Percentiles rank a stretch among this genome's conserved stretches.
Evolutionary conservation across 2,329 filamentous ascomycete genomes (phyloP).

Genomic region (Epichloe festucae): DNA sequence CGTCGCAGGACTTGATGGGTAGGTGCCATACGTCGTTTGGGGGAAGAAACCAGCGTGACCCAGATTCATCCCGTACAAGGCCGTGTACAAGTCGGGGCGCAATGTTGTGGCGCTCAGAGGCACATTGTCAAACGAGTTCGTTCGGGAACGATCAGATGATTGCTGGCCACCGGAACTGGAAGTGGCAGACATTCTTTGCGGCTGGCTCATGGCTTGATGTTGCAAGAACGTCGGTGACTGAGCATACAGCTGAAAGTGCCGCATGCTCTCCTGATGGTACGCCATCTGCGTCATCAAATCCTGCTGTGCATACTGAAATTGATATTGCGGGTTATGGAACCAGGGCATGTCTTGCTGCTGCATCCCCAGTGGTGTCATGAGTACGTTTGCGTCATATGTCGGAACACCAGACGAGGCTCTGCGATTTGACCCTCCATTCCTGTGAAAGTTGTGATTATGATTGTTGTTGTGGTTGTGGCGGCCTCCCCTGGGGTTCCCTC

Average conservation of each 20-base stretch:
- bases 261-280: conserved; percentile 23
- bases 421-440: conserved; percentile 27
- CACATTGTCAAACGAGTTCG: conserved; percentile 50
- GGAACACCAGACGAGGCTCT: conserved; percentile 40
- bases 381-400: conserved; percentile 37
- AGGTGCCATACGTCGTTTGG: conserved; percentile 36
- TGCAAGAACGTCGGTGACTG: conserved; percentile 22
- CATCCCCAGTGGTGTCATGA: conserved; percentile 30
- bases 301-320: conserved; percentile 28
- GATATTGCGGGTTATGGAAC: conserved; percentile 31
- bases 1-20: conserved; percentile 43
- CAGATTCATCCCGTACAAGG: conserved; percentile 31
- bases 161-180: conserved; percentile 15
- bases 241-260: conserved; percentile 23
- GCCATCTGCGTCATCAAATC: conserved; percentile 29
- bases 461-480: conserved; percentile 28
- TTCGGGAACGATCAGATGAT: conserved; percentile 39
- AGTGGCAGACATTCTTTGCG: conserved; percentile 16
- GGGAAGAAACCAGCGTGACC: conserved; percentile 30
- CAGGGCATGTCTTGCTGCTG: conserved; percentile 34
- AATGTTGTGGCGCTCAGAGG: conserved; percentile 42
- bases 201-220: conserved; percentile 23
- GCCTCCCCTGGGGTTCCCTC: conserved; percentile 35
- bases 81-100: conserved; percentile 39
- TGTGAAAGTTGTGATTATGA: conserved; percentile 25